Evolutionary conservation across 805 yeast genomes (phyloP).

Genomic region (Candida montana): DNA sequence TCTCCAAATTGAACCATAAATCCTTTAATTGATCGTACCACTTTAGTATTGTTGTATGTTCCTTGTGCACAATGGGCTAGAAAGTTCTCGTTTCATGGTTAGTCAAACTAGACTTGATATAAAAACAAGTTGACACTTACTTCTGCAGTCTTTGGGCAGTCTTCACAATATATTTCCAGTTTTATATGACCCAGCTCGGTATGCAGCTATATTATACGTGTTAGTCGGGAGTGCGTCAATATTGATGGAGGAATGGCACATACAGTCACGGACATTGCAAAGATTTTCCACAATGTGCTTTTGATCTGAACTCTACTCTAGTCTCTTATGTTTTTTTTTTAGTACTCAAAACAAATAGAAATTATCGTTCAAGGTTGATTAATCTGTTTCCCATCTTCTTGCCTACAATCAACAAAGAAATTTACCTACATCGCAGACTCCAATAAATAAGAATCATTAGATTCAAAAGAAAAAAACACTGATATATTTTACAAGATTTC

Average conservation of each 20-base stretch:
- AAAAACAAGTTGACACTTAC: slow-evolving; percentile 16
- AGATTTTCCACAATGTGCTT: no score
- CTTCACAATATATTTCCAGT: slow-evolving; percentile 34
- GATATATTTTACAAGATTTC: no score
- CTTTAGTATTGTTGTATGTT: slow-evolving; percentile 42
- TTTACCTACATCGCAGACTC: no score
- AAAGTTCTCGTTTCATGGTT: slow-evolving; percentile 28
- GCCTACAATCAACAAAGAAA: no score
- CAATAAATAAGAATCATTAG: no score
- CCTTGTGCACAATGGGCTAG: slow-evolving; percentile 42
- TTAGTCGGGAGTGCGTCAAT: background rate
- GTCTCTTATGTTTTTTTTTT: background rate
- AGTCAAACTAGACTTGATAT: background rate
- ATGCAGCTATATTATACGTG: slow-evolving; percentile 24
- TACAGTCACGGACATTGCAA: slow-evolving; percentile 21
- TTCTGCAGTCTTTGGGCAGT: slow-evolving; percentile 34
- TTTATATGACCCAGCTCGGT: slow-evolving; percentile 35
- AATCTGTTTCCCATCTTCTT: no score
- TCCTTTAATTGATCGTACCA: slow-evolving; percentile 66
- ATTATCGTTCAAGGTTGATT: no score
- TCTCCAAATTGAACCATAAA: slow-evolving; percentile 89
- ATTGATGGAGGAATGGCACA: background rate
- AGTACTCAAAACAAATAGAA: background rate
- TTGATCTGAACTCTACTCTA: background rate
- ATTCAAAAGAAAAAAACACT: no score